Conservation (phyloP, 768 basidiomycete genomes). For the Mycena olivaceomarginata region DNA sequence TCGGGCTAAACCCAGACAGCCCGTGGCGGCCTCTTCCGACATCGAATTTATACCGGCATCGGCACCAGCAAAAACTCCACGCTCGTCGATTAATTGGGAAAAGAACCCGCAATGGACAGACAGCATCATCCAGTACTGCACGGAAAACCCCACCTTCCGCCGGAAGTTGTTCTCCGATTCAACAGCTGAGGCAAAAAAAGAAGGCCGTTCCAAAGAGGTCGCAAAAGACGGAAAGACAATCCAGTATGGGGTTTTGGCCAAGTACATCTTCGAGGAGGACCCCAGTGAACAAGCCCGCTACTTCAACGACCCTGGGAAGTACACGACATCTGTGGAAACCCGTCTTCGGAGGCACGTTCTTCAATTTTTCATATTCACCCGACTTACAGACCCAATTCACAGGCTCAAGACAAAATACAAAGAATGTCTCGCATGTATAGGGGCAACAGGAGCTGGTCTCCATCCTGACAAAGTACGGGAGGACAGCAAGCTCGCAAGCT, state of each 20-base stretch:
- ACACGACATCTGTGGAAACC: conserved; percentile 1
- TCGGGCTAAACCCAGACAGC: too few species aligned
- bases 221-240: conserved; percentile 12
- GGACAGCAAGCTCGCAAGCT: neutral
- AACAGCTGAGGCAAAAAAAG: conserved; percentile 28
- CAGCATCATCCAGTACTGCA: too few species aligned
- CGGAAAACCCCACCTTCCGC: conserved; percentile 10
- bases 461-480: neutral
- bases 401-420: conserved; percentile 27
- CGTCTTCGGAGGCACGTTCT: conserved; percentile 8
- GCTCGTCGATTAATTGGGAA: too few species aligned
- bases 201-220: neutral
- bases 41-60: too few species aligned
- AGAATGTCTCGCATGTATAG: neutral
- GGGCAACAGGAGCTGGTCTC: conserved; percentile 32
- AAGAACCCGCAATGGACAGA: too few species aligned
- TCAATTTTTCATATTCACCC: neutral
- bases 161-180: conserved; percentile 21
- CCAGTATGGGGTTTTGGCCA: conserved; percentile 16
- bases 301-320: conserved; percentile 8
- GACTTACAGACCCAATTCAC: neutral
- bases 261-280: conserved; percentile 23
- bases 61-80: too few species aligned
- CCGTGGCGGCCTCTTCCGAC: too few species aligned
- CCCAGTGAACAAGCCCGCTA: neutral